A percentile compares a stretch with the other conserved stretches of the same genome.
Evolutionary conservation across 2,329 filamentous ascomycete genomes (phyloP).

Genomic region (Penicillium brevicompactum): DNA sequence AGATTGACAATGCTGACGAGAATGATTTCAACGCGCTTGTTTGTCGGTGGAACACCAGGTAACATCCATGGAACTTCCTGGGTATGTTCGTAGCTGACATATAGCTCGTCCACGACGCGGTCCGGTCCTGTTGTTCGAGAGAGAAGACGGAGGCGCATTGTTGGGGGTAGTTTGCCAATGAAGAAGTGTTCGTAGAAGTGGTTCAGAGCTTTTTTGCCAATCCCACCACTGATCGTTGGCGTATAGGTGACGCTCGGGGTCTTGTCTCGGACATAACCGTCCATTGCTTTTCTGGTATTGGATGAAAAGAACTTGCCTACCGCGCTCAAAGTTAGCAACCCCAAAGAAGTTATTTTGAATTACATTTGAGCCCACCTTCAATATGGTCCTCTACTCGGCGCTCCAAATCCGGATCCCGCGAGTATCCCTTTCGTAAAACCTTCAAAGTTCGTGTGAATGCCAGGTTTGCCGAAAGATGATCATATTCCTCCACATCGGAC

Average conservation of each 20-base stretch:
- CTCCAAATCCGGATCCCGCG: constrained; percentile 40
- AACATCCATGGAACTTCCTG: constrained; percentile 61
- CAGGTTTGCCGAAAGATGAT: constrained; percentile 64
- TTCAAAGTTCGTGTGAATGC: constrained; percentile 69
- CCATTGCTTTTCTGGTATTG: constrained; percentile 34
- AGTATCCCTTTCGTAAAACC: constrained; percentile 63
- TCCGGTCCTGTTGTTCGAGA: constrained; percentile 61
- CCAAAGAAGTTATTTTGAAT: background rate
- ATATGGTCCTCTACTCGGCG: constrained; percentile 39
- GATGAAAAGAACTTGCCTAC: constrained; percentile 38
- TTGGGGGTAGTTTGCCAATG: constrained; percentile 53
- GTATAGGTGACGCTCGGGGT: constrained; percentile 33
- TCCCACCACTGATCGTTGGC: constrained; percentile 45
- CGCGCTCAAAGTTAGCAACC: background rate
- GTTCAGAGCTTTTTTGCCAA: constrained; percentile 43
- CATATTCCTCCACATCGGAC: constrained; percentile 67
- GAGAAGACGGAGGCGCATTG: constrained; percentile 56
- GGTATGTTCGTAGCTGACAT: constrained; percentile 60
- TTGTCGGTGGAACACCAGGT: constrained; percentile 59
- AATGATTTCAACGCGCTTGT: constrained; percentile 59
- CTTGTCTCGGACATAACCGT: constrained; percentile 32
- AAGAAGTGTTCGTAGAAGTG: constrained; percentile 62
- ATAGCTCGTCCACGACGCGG: constrained; percentile 63
- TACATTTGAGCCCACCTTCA: constrained; percentile 28
- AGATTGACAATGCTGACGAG: constrained; percentile 60